These are phyloP conservation scores for Cutaneotrichosporon cavernicola DNA, from an alignment of 1,284 basidiomycete genomes.

Conservation along the genomic window DNA sequence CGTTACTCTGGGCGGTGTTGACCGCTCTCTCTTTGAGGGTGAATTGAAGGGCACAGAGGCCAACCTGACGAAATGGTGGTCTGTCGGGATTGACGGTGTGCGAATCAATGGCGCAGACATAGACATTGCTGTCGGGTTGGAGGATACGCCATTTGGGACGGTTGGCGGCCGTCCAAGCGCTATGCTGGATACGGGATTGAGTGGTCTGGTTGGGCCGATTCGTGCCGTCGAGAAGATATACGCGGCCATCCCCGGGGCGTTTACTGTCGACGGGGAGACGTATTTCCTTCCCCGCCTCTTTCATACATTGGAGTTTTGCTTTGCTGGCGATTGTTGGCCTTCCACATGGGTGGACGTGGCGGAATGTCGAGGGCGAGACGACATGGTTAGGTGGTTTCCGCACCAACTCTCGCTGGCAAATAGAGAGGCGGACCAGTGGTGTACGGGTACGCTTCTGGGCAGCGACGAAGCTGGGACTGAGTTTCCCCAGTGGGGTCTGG, in stretches of 20 bases:
- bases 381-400: not conserved
- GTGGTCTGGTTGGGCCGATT: not conserved
- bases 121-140: not conserved
- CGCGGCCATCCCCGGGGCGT: not conserved
- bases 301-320: not conserved
- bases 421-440: not conserved
- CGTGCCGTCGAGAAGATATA: not conserved
- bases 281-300: not conserved
- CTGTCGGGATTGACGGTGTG: not conserved
- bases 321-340: not conserved
- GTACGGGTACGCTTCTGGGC: not conserved
- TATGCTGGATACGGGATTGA: constrained; percentile 1
- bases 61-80: constrained; percentile 7
- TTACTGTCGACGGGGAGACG: not conserved
- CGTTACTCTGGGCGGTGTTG: constrained; percentile 8
- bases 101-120: not conserved
- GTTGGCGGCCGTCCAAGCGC: not conserved
- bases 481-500: constrained; percentile 69
- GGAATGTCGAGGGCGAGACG: not conserved
- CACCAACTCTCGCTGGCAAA: not conserved
- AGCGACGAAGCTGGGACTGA: not conserved
- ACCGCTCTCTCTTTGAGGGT: constrained; percentile 2
- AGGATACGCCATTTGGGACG: not conserved
- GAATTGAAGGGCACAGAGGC: constrained; percentile 51
- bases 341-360: not conserved